Evolutionary conservation across 495 filamentous ascomycete species (phyloP), one percentile per base, ranked within the genome.

Genomic region (Evansstolkia leycettana): DNA sequence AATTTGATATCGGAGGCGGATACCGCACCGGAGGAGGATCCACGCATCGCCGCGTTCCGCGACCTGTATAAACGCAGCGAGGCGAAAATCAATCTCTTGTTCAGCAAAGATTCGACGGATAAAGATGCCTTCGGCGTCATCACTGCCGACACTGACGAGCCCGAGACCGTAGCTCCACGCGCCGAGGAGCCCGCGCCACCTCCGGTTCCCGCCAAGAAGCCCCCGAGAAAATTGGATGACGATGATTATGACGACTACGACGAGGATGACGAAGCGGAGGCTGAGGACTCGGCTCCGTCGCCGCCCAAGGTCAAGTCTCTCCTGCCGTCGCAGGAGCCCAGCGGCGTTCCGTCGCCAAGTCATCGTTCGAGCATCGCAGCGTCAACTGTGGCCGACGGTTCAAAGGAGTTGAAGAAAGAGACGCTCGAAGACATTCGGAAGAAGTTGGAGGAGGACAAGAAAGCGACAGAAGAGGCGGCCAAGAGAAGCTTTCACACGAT

Each of bases 401-500:
- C 39, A 3, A 69, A 67, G 33, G 67, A 66, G 39, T 35, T 32
- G 38, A 72, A 55, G 71, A 80, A 57, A 55, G 70, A 57, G 75
- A 77, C 75, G 13, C 71, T 81, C 1, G 87, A 93, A 53, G 85
- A 93, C 56, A 74, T 87, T 54, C 84, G 88, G 40, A 93, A 93
- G 62, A 81, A 88, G 55, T 62, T 96, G 31, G 87, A 96, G 55
- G 83, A 93, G 51, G 85, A 88, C 51, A 92, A 89, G 56, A 94
- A 82, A 51, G 87, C 82, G 15, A 86, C 84, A 12, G 88, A 94
- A 52, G 85, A 94, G 47, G 80, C 84, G 31, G 90, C 82, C 15
- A 86, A 81, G 63, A 69, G 76, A 39, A 90, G 82, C 60, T 94
- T 93, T 54, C 75, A 92, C 52, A 92, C 84, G 2, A 55, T 90